Base-by-base conservation (phyloP, 352 stramenopile species). In the Pythium chondricola region DNA sequence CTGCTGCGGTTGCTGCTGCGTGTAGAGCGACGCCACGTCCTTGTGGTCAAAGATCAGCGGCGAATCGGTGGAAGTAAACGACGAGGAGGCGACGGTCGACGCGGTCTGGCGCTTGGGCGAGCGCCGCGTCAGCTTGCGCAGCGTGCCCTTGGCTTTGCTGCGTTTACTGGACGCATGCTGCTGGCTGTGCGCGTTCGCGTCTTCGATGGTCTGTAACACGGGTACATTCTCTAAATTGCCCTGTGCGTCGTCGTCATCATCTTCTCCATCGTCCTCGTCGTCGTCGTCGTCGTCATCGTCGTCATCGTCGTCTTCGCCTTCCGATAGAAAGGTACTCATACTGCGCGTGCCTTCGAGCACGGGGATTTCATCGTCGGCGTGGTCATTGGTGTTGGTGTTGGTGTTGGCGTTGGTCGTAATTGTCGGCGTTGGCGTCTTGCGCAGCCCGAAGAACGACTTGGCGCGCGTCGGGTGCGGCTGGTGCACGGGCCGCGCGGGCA, bases 141-240 rank as follows among this genome's bases (percentile, higher is more conserved):
- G 39, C 42, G 58, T 55, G 21, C 37, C 41, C 1, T 25, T 29
- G 6, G 41, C 29, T 18, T 48, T 26, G 9, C 43, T 53, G 10
- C 38, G 43, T 24, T 40, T 50, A 43, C 43, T 83, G 33, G 74
- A 78, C 57, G 73, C 81, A 32, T 38, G 48, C 9, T 20, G 35
- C 49, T 31, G 33, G 31, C 32, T 11, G 14, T 52, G 53, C 22
- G 57, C 49, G 26, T 67, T 38, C 35, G 69, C 58, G 40, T 89
- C 78, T 45, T 87, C 78, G 5, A 63, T 65, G 5, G 69, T 84
- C 61, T 90, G 71, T 30, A 90, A 43, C 43, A 90, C 79, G 0
- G 79, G 69, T 24, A 88, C 75, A 42, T 74, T 69, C 24, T 79
- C 71, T 42, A 86, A 63, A 18, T 78, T 69, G 17, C 71, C 67